phyloP scores from a whole-genome alignment of 2,329 filamentous ascomycete species.

The Ilyonectria robusta region DNA sequence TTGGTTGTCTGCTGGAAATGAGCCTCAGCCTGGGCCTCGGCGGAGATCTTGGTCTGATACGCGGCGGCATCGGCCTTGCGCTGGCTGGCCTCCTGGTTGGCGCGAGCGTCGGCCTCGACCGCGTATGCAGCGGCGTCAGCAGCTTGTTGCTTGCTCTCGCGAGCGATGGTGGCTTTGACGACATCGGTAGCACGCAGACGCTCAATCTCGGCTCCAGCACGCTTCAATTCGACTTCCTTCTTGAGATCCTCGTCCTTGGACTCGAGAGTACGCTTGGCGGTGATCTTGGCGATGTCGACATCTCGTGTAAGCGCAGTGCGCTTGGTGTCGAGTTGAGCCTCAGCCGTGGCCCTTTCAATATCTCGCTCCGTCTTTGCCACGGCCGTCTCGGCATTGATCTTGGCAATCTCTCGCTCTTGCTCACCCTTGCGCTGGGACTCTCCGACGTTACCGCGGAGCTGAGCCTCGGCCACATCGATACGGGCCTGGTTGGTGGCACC shows the following conservation, averaged over 20 bases:
- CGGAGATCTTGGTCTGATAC: conserved; percentile 63
- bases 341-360: conserved; percentile 83
- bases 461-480: conserved; percentile 76
- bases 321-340: conserved; percentile 80
- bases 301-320: conserved; percentile 81
- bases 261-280: conserved; percentile 81
- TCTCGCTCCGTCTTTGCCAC: conserved; percentile 89
- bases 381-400: conserved; percentile 88
- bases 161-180: conserved; percentile 79
- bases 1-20: conserved; percentile 73
- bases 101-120: conserved; percentile 72
- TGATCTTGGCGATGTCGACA: conserved; percentile 82
- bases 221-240: conserved; percentile 82
- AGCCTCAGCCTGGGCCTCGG: conserved; percentile 69
- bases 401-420: conserved; percentile 88
- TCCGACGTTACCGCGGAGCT: conserved; percentile 78
- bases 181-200: conserved; percentile 83
- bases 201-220: conserved; percentile 85
- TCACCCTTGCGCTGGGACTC: conserved; percentile 84
- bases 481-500: conserved; percentile 85
- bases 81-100: conserved; percentile 67
- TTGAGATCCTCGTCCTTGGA: conserved; percentile 85
- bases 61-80: conserved; percentile 67
- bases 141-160: conserved; percentile 78
- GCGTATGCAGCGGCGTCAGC: conserved; percentile 77